A percentile compares a stretch with the other conserved stretches of the same genome.
These are phyloP conservation scores for Cladosporium austrohemisphaericum DNA, from an alignment of 2,329 filamentous ascomycete genomes.

Conservation along the genomic window DNA sequence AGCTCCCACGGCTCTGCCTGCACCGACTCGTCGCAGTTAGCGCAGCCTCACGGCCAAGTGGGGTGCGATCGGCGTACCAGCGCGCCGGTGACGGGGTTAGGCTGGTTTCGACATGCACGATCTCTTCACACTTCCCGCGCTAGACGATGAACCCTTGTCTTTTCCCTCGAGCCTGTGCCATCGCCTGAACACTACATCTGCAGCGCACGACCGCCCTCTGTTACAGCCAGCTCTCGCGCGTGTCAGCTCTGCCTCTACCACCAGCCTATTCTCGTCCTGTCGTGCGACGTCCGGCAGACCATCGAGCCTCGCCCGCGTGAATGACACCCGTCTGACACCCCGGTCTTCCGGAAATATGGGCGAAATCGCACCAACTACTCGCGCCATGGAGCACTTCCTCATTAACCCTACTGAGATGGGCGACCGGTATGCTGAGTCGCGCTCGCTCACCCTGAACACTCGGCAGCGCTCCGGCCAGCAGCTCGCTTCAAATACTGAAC, in stretches of 20 bases:
- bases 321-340: constrained; percentile 11
- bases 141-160: neutral
- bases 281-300: constrained; percentile 8
- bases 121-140: neutral
- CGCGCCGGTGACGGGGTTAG: neutral
- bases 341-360: constrained; percentile 1
- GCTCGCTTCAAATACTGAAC: constrained; percentile 8
- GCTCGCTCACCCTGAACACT: neutral
- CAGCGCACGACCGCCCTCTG: constrained; percentile 11
- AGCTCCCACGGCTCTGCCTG: neutral
- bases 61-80: no score
- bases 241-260: constrained; percentile 7
- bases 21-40: neutral
- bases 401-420: constrained; percentile 5
- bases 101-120: neutral
- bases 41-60: no score
- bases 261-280: neutral
- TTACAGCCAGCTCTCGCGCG: constrained; percentile 7
- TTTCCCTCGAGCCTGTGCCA: no score
- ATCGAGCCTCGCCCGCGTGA: neutral
- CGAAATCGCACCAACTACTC: neutral
- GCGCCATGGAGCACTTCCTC: constrained; percentile 13
- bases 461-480: neutral
- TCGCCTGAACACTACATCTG: constrained; percentile 8
- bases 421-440: constrained; percentile 12